Base-by-base conservation (phyloP, 2,329 filamentous ascomycete species). In the Fusarium duplospermum region DNA sequence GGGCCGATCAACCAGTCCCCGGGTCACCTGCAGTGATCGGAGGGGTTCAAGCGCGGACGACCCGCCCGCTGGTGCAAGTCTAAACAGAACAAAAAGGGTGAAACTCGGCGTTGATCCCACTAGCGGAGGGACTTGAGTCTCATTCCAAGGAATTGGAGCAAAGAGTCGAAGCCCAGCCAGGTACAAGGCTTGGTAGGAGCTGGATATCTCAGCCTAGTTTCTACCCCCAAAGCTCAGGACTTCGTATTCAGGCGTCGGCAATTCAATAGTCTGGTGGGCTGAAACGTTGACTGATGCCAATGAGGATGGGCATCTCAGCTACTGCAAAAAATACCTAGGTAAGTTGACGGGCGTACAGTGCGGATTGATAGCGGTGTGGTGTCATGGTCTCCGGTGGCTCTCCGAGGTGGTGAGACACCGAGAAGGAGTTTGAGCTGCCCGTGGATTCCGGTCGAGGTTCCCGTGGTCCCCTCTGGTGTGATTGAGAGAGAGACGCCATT, bases 261-360 rank as follows among this genome's bases (percentile, higher is more conserved):
- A 40, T 47, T 62, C 16, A 27, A 72, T 66, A 62, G 22, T 40
- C 31, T 63, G 29, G 52, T 47, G 33, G 52, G 36, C 62, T 64
- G 62, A 47, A 33, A 58, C 50, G 36, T 56, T n/a, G 22, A 14
- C 22, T 27, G 50, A 35, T 69, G 50, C 65, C 72, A 74, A 63
- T 62, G 29, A 33, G 58, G 42, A 35, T 29, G 24, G 40, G 35
- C 42, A 57, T 64, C 50, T 54, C 35, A 60, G 57, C 27, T 36
- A 52, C 35, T 31, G 22, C 45, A 18, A 33, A 14, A 33, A 66
- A 57, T 66, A 61, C n/a, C n/a, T n/a, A 62, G 36, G 35, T n/a
- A 62, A 33, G 31, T 29, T 56, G 27, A 35, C 14, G 13, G 20
- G 27, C 4, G 38, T 64, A 78, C 74, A 78, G 76, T 77, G 76